Conservation (phyloP, 345 rosid genomes). For the Citrus reticulata region DNA sequence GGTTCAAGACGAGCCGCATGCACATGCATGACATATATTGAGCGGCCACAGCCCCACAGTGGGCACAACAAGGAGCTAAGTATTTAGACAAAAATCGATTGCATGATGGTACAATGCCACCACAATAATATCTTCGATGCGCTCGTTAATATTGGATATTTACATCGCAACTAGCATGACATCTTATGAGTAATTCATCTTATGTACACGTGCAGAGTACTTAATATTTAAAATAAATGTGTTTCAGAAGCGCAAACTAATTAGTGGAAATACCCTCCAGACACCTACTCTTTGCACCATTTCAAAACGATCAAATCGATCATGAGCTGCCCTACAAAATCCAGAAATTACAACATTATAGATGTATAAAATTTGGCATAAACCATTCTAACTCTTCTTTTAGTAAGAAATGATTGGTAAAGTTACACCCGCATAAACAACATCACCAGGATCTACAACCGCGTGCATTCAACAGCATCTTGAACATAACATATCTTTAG, state of each 20-base stretch:
- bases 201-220: no score
- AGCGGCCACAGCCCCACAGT: neutral
- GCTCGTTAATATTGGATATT: no score
- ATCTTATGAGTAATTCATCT: no score
- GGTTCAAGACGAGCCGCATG: neutral
- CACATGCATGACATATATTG: no score
- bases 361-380: constrained; percentile 48
- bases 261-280: no score
- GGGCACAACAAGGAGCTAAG: no score
- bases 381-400: constrained; percentile 36
- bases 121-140: no score
- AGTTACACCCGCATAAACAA: constrained; percentile 14
- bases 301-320: constrained; percentile 48
- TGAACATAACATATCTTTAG: constrained; percentile 42
- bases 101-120: no score
- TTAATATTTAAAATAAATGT: no score
- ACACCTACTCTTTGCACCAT: constrained; percentile 44
- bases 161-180: no score
- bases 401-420: constrained; percentile 38
- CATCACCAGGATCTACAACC: constrained; percentile 30
- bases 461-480: constrained; percentile 44
- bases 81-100: no score
- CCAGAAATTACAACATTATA: constrained; percentile 46
- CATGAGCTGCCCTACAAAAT: constrained; percentile 44
- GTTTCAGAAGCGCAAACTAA: no score